Evolutionary conservation across 73 alveolate genomes (phyloP), one percentile per base, ranked within the genome.

Genomic region (Breviolum minutum): DNA sequence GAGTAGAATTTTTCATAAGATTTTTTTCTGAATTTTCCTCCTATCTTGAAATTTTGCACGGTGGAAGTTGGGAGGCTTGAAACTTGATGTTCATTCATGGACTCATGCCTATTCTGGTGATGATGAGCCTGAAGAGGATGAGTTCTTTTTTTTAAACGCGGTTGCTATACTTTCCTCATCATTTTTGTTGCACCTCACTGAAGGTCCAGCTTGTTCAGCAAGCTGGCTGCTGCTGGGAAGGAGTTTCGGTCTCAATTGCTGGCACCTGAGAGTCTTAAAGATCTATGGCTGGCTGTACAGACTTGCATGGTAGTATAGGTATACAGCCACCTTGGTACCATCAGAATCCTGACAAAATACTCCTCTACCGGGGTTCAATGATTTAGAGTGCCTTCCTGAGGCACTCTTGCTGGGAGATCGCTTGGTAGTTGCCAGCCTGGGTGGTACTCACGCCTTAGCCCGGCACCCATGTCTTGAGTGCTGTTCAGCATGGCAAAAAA

Each of bases 171-270:
- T 40, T 40, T 40, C 54, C 54, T 7, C 63, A 14, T 13, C 86
- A 77, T 80, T 80, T 27, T 26, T 19, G 81, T 48, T 71, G 40
- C 1, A 16, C 74, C 74, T 16, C 22, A 10, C 10, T 64, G 73
- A n/a, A 90, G 96, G 96, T 90, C 61, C 96, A 93, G 69, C 81
- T 93, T 73, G 92, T 93, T 16, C 98, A 93, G 69, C 98, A 93
- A 19, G 71, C 89, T 14, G 91, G 98, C 66, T 76, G 92, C 82
- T 93, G 98, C 92, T 93, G 91, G 92, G 98, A 93, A 61, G 98
- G 98, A 9, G 98, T 93, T n/a, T 93, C 98, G 14, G 77, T 93
- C 61, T 77, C 92, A 4, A 77, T 93, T 5, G 98, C 70, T 26
- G 60, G 66, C 61, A 62, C 94, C 94, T 60, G 63, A 84, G 76